Conservation (phyloP, 148 eudicot genomes). For the Camellia sinensis region DNA sequence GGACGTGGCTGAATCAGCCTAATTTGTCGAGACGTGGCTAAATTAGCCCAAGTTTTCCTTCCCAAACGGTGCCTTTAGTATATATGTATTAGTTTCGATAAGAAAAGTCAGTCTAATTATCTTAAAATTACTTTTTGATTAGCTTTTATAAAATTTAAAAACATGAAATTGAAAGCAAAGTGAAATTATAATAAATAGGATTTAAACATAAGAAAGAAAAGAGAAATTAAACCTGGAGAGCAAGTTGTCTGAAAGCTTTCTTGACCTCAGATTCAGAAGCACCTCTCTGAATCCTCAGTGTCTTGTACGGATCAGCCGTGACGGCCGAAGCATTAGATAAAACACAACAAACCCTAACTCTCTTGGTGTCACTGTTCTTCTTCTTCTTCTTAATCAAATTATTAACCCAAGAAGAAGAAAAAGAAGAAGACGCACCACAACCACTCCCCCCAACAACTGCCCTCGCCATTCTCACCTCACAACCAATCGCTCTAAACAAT, state of each 20-base stretch:
- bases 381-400: slow-evolving; percentile 17
- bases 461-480: slow-evolving; percentile 32
- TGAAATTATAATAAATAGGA: no score
- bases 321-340: slow-evolving; percentile 26
- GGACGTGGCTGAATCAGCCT: no score
- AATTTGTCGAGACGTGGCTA: no score
- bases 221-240: slow-evolving; percentile 54
- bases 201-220: no score
- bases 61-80: no score
- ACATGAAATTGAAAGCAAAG: no score
- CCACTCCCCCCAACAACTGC: slow-evolving; percentile 30
- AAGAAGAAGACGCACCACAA: slow-evolving; percentile 22
- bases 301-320: slow-evolving; percentile 63
- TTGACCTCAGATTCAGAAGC: slow-evolving; percentile 85
- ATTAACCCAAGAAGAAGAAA: slow-evolving; percentile 20
- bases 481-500: not conserved
- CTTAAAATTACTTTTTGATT: no score
- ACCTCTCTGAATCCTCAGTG: slow-evolving; percentile 51
- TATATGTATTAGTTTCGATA: no score
- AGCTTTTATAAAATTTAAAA: no score
- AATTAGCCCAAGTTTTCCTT: no score
- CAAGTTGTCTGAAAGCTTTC: slow-evolving; percentile 82
- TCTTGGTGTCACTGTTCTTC: not conserved
- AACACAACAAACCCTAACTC: slow-evolving; percentile 31
- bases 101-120: no score